Base-by-base conservation (phyloP, 345 rosid genomes). In the Citrus cavaleriei region DNA sequence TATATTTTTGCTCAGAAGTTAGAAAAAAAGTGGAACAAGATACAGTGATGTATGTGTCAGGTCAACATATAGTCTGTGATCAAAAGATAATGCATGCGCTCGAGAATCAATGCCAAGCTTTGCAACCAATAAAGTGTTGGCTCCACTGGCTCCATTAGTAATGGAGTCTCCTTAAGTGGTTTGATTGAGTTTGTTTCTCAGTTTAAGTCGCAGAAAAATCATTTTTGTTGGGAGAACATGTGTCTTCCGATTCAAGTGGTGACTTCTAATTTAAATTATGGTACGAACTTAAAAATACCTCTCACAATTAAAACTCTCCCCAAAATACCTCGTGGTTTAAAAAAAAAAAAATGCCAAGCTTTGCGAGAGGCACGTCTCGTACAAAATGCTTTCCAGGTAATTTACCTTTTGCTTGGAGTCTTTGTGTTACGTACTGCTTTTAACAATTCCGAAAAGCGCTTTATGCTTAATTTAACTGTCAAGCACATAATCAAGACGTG, bases 271-370 rank as follows among this genome's bases (percentile, higher is more conserved):
- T 0, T 30, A 0, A 30, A 30, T 30, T 30, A 1, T 30, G 0
- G 0, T 30, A 3, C 4, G 0, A 0, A 2, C 0, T 30, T 30
- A 30, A 30, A 30, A 3, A 0, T 30, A 0, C 0, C 32, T 3
- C 0, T 30, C 0, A 3, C 0, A 3, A 30, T 30, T 30, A 0
- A 0, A 0, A 30, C 0, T 0, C 0, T 3, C 4, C 0, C 0
- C 0, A 3, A 30, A 0, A 30, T 30, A 30, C 0, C 3, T 30
- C 30, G 3, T 2, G 3, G 1, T 30, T 30, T n/a, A n/a, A 30
- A 30, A 30, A 2, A 30, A 30, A 30, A 30, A 3, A 30, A 54
- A 18, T 5, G 22, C 22, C 6, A 18, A 5, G 8, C 58, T 54
- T 1, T 4, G 7, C 58, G 5, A 1, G 58, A 54, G 58, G 21